Percentiles rank a stretch among this genome's conserved stretches.
These are phyloP conservation scores for Yamadazyma blattariae DNA, from an alignment of 1,139 yeast genomes.

Conservation along the genomic window DNA sequence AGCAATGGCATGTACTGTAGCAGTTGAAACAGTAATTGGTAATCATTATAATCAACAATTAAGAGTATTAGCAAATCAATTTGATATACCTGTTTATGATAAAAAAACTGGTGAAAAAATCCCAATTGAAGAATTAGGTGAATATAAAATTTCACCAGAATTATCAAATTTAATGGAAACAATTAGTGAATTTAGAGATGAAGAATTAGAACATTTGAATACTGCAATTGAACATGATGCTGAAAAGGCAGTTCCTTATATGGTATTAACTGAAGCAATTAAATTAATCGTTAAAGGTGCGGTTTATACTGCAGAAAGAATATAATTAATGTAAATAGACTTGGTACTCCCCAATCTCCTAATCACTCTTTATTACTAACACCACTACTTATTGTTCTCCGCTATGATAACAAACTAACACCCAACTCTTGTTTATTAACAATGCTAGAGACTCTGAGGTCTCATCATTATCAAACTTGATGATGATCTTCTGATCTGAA, in stretches of 20 bases:
- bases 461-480: too few species aligned
- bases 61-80: constrained; percentile 67
- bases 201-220: constrained; percentile 91
- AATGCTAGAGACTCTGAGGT: too few species aligned
- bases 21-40: constrained; percentile 98
- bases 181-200: constrained; percentile 83
- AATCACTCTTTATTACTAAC: too few species aligned
- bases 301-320: constrained; percentile 88
- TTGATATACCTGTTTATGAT: constrained; percentile 43
- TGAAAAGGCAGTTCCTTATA: constrained; percentile 88
- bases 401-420: too few species aligned
- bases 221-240: constrained; percentile 93
- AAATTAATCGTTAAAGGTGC: constrained; percentile 81
- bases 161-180: constrained; percentile 55
- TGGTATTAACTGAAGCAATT: constrained; percentile 81
- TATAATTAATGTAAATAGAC: constrained; percentile 25
- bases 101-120: constrained; percentile 40
- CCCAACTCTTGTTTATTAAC: too few species aligned
- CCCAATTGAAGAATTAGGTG: constrained; percentile 3
- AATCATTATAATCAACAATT: constrained; percentile 91
- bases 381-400: too few species aligned
- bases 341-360: too few species aligned
- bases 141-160: constrained; percentile 44
- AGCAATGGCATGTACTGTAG: constrained; percentile 99
- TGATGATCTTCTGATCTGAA: too few species aligned